A percentile compares a stretch with the other conserved stretches of the same genome.
phyloP scores from a whole-genome alignment of 371 early-diverging fungal genomes.

The Mucor sp. region DNA sequence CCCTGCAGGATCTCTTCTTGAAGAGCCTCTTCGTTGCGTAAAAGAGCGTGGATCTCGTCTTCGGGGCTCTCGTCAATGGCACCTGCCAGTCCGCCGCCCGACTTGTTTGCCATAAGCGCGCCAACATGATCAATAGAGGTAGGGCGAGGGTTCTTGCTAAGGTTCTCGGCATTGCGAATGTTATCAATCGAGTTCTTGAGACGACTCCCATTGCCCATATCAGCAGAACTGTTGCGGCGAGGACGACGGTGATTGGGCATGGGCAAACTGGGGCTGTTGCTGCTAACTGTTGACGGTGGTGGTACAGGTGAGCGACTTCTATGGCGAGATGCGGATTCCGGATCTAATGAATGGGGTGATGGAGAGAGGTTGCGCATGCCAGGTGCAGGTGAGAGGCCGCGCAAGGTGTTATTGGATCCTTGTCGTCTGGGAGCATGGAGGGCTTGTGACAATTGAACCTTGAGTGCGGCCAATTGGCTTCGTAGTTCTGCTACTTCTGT shows the following conservation, averaged over 20 bases:
- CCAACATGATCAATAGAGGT: constrained; percentile 46
- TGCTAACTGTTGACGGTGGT: not conserved
- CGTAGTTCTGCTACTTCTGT: constrained; percentile 48
- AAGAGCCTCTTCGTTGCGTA: constrained; percentile 74
- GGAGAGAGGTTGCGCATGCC: constrained; percentile 41
- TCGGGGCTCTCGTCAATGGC: constrained; percentile 46
- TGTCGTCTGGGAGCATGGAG: constrained; percentile 42
- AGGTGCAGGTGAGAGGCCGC: constrained; percentile 37
- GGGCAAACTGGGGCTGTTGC: not conserved
- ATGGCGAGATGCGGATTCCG: constrained; percentile 17
- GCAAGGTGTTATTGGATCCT: constrained; percentile 21
- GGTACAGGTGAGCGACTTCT: constrained; percentile 20
- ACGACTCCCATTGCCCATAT: constrained; percentile 27
- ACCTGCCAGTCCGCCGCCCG: constrained; percentile 24
- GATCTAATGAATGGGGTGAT: constrained; percentile 29
- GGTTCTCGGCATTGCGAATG: constrained; percentile 37
- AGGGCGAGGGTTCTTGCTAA: constrained; percentile 41
- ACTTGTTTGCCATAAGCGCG: constrained; percentile 21
- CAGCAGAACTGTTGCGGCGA: constrained; percentile 52
- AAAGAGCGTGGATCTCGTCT: constrained; percentile 54
- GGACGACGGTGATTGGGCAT: constrained; percentile 12
- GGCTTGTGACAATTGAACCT: constrained; percentile 50
- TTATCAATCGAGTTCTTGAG: constrained; percentile 43
- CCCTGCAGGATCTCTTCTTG: constrained; percentile 89
- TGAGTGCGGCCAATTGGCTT: constrained; percentile 50